Evolutionary conservation across 148 eudicot genomes (phyloP).

Genomic region (Tetragonia tetragonoides): DNA sequence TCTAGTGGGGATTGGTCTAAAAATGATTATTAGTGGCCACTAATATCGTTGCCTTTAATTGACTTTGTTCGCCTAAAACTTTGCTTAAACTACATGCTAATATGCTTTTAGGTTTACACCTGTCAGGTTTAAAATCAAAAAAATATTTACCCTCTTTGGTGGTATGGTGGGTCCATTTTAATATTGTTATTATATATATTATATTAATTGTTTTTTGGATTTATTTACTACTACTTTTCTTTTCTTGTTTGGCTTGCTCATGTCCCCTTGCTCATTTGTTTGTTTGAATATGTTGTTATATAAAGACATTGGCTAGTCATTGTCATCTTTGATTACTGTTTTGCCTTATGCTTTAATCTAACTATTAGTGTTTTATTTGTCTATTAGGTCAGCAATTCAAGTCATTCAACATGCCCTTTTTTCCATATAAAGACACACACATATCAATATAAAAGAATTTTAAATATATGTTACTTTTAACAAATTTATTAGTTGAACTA

Average conservation of each 20-base stretch:
- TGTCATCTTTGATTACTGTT: constrained; percentile 27
- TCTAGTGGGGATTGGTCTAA: constrained; percentile 19
- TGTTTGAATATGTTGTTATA: constrained; percentile 29
- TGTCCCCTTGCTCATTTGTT: constrained; percentile 27
- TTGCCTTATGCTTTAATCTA: constrained; percentile 3
- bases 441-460: neutral
- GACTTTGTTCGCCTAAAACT: constrained; percentile 32
- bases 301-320: constrained; percentile 38
- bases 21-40: constrained; percentile 28
- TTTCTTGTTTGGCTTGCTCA: constrained; percentile 21
- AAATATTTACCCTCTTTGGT: neutral
- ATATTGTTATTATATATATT: neutral
- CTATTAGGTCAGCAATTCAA: constrained; percentile 13
- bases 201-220: neutral
- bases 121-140: neutral
- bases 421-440: neutral
- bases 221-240: constrained; percentile 6
- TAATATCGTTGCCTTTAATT: constrained; percentile 26
- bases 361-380: neutral
- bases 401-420: constrained; percentile 13
- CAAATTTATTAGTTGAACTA: too few relatives aligned
- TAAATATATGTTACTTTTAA: too few relatives aligned
- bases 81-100: constrained; percentile 32
- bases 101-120: constrained; percentile 23
- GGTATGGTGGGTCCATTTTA: neutral